Percentiles rank a stretch among this genome's conserved stretches.
Evolutionary conservation across 2,329 filamentous ascomycete species (phyloP).

Genomic region (Penicillium sp.): DNA sequence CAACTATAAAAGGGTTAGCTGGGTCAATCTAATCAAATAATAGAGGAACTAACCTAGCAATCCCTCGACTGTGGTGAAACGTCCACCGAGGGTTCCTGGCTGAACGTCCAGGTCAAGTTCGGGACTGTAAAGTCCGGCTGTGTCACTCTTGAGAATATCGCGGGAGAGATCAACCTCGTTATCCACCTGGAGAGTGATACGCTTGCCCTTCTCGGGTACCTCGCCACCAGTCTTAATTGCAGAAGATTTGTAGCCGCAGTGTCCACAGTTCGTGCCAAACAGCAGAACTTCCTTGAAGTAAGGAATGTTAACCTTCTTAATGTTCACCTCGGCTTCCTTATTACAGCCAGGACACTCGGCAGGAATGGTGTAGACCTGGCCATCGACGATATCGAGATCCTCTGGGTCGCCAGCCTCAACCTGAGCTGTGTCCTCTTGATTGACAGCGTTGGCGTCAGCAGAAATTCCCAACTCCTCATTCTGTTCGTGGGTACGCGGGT

Average conservation of each 20-base stretch:
- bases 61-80: constrained; percentile 96
- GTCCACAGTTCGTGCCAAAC: constrained; percentile 89
- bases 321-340: constrained; percentile 70
- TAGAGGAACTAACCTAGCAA: neutral
- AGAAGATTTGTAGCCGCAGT: constrained; percentile 91
- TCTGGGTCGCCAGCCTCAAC: constrained; percentile 52
- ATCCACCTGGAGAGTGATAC: constrained; percentile 73
- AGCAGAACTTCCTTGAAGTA: constrained; percentile 95
- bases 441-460: constrained; percentile 38
- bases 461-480: constrained; percentile 81
- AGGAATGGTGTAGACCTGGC: constrained; percentile 91
- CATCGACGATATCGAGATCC: constrained; percentile 81
- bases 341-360: constrained; percentile 88
- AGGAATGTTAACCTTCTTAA: constrained; percentile 6
- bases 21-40: neutral
- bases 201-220: constrained; percentile 80
- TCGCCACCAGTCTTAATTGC: constrained; percentile 97
- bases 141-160: constrained; percentile 96
- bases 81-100: constrained; percentile 87
- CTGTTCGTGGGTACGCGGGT: constrained; percentile 76
- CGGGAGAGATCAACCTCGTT: constrained; percentile 72
- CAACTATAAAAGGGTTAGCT: constrained; percentile 62
- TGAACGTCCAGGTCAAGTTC: constrained; percentile 66
- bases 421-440: constrained; percentile 26
- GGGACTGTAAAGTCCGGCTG: constrained; percentile 79